phyloP scores from a whole-genome alignment of 768 basidiomycete genomes.

The Tephrocybe sp. region DNA sequence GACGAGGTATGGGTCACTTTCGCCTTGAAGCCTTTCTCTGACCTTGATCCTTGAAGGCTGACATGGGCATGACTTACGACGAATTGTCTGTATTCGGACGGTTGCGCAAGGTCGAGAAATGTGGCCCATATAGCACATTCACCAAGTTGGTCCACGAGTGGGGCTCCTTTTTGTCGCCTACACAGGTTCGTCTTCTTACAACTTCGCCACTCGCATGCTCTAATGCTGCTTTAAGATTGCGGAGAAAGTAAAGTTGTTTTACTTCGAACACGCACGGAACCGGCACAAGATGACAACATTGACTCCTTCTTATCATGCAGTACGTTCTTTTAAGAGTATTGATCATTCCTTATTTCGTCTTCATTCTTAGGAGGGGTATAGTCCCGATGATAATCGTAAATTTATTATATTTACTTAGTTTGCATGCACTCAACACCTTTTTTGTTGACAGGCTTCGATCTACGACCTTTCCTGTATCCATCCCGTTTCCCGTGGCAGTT shows the following conservation, averaged over 20 bases:
- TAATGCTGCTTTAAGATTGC: slow-evolving; percentile 65
- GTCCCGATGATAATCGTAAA: slow-evolving; percentile 94
- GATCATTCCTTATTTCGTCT: background rate
- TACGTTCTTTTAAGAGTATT: slow-evolving; percentile 41
- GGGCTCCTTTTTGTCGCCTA: slow-evolving; percentile 82
- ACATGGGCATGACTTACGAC: slow-evolving; percentile 99
- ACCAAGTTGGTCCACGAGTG: slow-evolving; percentile 94
- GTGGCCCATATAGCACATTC: slow-evolving; percentile 97
- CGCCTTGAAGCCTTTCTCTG: slow-evolving; percentile 4
- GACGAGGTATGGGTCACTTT: slow-evolving; percentile 68
- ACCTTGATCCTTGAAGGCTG: slow-evolving; percentile 57
- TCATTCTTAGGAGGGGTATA: slow-evolving; percentile 79
- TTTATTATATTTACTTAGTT: slow-evolving; percentile 4
- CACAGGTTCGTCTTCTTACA: slow-evolving; percentile 53
- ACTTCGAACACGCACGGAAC: slow-evolving; percentile 95
- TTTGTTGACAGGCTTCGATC: slow-evolving; percentile 85
- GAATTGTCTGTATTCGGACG: slow-evolving; percentile 93
- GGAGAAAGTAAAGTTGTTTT: slow-evolving; percentile 96
- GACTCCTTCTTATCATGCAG: slow-evolving; percentile 93
- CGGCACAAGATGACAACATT: slow-evolving; percentile 98
- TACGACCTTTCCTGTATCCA: slow-evolving; percentile 95
- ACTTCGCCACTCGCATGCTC: background rate
- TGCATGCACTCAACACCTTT: slow-evolving; percentile 15
- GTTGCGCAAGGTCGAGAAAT: slow-evolving; percentile 94
- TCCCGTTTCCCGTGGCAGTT: slow-evolving; percentile 97